Base-by-base conservation (phyloP, 1,284 basidiomycete genomes). In the Earliella scabrosa region DNA sequence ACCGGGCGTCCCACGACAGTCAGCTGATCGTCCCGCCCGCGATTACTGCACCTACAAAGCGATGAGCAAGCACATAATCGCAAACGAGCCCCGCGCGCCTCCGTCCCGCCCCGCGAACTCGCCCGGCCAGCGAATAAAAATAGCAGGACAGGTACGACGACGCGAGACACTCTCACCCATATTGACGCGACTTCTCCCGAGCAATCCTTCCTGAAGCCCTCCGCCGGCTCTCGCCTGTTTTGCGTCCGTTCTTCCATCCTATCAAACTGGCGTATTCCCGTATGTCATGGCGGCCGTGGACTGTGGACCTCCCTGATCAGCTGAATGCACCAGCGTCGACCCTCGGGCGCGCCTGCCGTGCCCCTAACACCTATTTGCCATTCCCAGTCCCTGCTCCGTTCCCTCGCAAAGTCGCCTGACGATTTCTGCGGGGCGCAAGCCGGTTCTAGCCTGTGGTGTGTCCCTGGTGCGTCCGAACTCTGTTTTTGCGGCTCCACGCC, bases 141-240 rank as follows among this genome's bases (percentile, higher is more conserved):
- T 59, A 62, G 52, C 45, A 39, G 35, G 21, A 43, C 38, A 49
- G 36, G 49, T 36, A 43, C 34, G 11, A 9, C 13, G 23, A 10
- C 39, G 14, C 18, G 38, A 32, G 14, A 18, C 27, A 16, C 31
- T 54, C 52, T 26, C 57, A 50, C 44, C 45, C 38, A 50, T 50
- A 34, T 52, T 46, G 52, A 58, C 52, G 59, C 59, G 59, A 58
- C 41, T 50, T 58, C 52, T 35, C 41, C 59, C 59, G 59, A 61
- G 7, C 35, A 16, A 26, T 26, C n/a, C 20, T 38, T 45, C 36
- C 32, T 36, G 29, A 23, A 18, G n/a, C 27, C 27, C n/a, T n/a
- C n/a, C n/a, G n/a, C n/a, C n/a, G n/a, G n/a, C n/a, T n/a, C n/a
- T n/a, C 44, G 27, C 23, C 35, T 14, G 27, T 20, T 21, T 29